A percentile compares a stretch with the other conserved stretches of the same genome.
Conservation (phyloP, 106 monocot species). For the Xerophyta viscosa region DNA sequence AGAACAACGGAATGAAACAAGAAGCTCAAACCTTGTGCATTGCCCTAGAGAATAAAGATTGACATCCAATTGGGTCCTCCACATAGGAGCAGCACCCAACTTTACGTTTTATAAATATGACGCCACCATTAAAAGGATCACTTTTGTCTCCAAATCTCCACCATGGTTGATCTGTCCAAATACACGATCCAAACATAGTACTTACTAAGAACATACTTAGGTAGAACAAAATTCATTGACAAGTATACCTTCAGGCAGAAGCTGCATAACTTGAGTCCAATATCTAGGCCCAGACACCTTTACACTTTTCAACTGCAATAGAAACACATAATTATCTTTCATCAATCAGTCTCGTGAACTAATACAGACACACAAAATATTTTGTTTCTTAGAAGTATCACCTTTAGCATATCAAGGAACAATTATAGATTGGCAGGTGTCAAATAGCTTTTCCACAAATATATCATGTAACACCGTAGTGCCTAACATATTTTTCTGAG, state of each 20-base stretch:
- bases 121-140: constrained; percentile 77
- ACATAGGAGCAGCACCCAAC: constrained; percentile 92
- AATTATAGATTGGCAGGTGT: too few relatives aligned
- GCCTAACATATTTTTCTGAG: too few relatives aligned
- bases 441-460: too few relatives aligned
- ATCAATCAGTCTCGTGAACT: too few relatives aligned
- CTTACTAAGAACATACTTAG: too few relatives aligned
- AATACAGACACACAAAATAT: too few relatives aligned
- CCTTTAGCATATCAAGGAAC: too few relatives aligned
- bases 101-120: constrained; percentile 84
- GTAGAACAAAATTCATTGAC: too few relatives aligned
- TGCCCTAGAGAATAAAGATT: constrained; percentile 82
- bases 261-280: constrained; percentile 81
- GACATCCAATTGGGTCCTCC: constrained; percentile 92
- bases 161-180: constrained; percentile 62
- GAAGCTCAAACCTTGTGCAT: constrained; percentile 75
- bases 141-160: constrained; percentile 64
- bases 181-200: too few relatives aligned
- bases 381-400: too few relatives aligned
- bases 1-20: too few relatives aligned
- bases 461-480: too few relatives aligned
- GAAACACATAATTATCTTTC: not conserved
- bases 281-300: constrained; percentile 94
- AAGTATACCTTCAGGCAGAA: constrained; percentile 66
- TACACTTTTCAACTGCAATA: constrained; percentile 68